Evolutionary conservation across 805 yeast genomes (phyloP).

Genomic region (Saturnispora dispora): DNA sequence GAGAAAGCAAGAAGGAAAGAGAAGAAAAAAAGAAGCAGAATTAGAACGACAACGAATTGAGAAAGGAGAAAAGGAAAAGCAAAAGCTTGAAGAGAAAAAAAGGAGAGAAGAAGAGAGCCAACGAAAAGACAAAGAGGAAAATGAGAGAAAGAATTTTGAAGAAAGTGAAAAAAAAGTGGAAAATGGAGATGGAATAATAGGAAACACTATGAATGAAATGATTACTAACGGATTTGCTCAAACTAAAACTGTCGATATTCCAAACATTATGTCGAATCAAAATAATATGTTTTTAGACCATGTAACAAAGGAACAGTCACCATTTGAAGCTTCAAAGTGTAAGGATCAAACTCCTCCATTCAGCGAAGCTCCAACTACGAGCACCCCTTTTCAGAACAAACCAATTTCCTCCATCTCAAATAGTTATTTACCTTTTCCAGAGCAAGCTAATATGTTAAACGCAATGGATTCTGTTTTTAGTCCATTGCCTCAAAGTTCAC

Average conservation of each 20-base stretch:
- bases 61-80: slow-evolving; percentile 31
- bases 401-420: not conserved
- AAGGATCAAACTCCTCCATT: not conserved
- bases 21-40: slow-evolving; percentile 32
- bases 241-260: not conserved
- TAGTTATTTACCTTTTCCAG: not conserved
- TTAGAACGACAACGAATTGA: slow-evolving; percentile 30
- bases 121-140: slow-evolving; percentile 7
- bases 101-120: slow-evolving; percentile 24
- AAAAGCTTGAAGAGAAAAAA: slow-evolving; percentile 28
- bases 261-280: too few relatives aligned
- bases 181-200: not conserved
- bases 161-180: not conserved
- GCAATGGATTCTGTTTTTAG: not conserved
- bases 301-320: not conserved
- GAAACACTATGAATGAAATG: not conserved
- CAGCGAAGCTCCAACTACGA: not conserved
- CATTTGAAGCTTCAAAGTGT: not conserved
- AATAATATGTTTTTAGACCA: not conserved
- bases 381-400: not conserved
- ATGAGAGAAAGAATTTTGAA: slow-evolving; percentile 4
- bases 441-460: not conserved
- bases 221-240: not conserved
- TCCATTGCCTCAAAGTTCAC: not conserved
- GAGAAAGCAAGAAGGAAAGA: slow-evolving; percentile 27